Evolutionary conservation across 139 green algal genomes (phyloP), one percentile per base, ranked within the genome.

Genomic region (Deuterostichococcus epilithicus): DNA sequence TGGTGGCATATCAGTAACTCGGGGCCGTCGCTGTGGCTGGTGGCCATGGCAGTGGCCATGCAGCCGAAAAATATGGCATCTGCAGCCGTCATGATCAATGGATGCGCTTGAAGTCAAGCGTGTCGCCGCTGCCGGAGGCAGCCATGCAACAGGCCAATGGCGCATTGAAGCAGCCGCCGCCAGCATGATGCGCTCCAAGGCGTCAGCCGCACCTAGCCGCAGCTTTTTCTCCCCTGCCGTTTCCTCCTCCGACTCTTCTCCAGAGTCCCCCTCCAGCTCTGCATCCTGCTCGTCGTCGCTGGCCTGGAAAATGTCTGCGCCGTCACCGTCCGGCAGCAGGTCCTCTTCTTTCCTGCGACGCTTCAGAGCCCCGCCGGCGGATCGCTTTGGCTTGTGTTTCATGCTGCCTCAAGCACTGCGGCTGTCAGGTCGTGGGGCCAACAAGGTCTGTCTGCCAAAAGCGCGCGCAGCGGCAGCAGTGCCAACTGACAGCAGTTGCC

Each of bases 181-280:
- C n/a, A n/a, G n/a, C n/a, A n/a, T n/a, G 4, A 45, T 30, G 36
- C 26, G 26, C n/a, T n/a, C 20, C 42, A 20, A 70, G 5, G 32
- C 32, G 70, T n/a, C n/a, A 38, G 25, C 26, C 74, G 38, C 68
- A 94, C 89, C 90, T 47, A 94, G 75, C 5, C 93, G 82, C 60
- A 95, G 81, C 0, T 91, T 83, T 76, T 96, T 95, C 84, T 96
- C 83, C 72, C 94, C 90, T 37, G 91, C 90, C 44, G 89, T 97
- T 78, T 97, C 93, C 39, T 79, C 73, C 37, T 63, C 70, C 73
- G 90, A 75, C 20, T 85, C 75, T 1, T 85, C 82, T 20, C 90
- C 84, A 13, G 84, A 77, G 0, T 87, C 76, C 18, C 81, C 70
- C 33, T 36, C 59, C 18, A 20, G 47, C 33, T 63, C 45, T 1